A percentile compares a stretch with the other conserved stretches of the same genome.
These are phyloP conservation scores for Leersia perrieri DNA, from an alignment of 176 grass and related monocot genomes.

Conservation along the genomic window DNA sequence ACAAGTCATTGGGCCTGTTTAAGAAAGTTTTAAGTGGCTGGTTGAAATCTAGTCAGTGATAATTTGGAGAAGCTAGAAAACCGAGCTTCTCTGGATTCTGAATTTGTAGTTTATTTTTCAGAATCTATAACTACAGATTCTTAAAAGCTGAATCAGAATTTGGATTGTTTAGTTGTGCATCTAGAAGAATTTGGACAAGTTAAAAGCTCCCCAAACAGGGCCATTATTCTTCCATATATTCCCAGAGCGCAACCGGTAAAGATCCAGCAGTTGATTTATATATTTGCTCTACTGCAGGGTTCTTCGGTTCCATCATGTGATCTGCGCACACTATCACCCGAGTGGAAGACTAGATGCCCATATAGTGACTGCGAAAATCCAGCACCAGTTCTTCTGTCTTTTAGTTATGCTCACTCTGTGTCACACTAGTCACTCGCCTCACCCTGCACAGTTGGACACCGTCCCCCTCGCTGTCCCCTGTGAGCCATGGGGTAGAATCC, in stretches of 20 bases:
- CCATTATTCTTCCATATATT: neutral
- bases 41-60: too few relatives aligned
- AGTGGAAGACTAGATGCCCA: conserved; percentile 40
- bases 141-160: too few relatives aligned
- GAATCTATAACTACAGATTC: too few relatives aligned
- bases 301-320: conserved; percentile 3
- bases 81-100: too few relatives aligned
- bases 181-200: too few relatives aligned
- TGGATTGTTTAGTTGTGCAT: too few relatives aligned
- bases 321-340: neutral
- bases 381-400: conserved; percentile 5
- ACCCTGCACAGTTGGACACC: conserved; percentile 13
- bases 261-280: conserved; percentile 5
- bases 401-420: neutral
- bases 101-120: too few relatives aligned
- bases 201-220: too few relatives aligned
- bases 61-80: too few relatives aligned
- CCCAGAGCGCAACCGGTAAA: neutral
- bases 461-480: neutral
- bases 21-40: too few relatives aligned
- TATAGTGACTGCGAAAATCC: conserved; percentile 11
- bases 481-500: neutral
- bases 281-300: conserved; percentile 8
- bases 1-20: too few relatives aligned
- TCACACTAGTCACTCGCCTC: conserved; percentile 5